phyloP scores from a whole-genome alignment of 2,329 filamentous ascomycete genomes.

The Cladophialophora psammophila region DNA sequence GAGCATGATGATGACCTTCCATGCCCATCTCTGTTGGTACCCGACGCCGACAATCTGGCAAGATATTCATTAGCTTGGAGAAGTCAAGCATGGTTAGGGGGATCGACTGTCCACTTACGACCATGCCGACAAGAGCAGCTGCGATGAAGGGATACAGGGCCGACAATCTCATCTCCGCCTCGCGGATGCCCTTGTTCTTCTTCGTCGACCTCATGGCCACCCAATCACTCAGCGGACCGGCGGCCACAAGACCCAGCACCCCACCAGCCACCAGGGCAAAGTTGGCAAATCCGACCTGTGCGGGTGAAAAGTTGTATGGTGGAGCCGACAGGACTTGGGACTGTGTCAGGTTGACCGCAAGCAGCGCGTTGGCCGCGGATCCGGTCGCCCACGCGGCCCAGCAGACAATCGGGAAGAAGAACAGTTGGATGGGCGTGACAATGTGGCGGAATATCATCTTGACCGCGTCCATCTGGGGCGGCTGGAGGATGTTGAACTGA shows the following conservation, averaged over 20 bases:
- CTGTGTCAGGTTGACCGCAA: constrained; percentile 61
- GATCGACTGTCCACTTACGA: no score
- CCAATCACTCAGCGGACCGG: constrained; percentile 63
- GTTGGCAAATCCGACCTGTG: constrained; percentile 59
- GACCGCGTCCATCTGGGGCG: no score
- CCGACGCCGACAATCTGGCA: constrained; percentile 58
- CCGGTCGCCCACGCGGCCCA: constrained; percentile 48
- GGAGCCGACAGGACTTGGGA: constrained; percentile 55
- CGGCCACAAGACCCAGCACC: constrained; percentile 55
- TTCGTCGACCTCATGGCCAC: constrained; percentile 59
- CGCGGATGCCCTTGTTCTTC: constrained; percentile 63
- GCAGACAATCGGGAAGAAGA: constrained; percentile 56
- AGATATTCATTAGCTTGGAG: no score
- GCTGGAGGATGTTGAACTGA: no score
- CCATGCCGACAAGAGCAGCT: constrained; percentile 57
- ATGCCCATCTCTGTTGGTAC: constrained; percentile 58
- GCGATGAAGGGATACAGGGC: constrained; percentile 61
- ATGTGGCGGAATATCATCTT: constrained; percentile 16
- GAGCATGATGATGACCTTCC: constrained; percentile 56
- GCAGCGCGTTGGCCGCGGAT: constrained; percentile 50
- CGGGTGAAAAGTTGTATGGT: constrained; percentile 55
- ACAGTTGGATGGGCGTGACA: constrained; percentile 50
- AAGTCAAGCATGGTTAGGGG: no score
- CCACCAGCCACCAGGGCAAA: constrained; percentile 55
- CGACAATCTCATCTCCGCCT: constrained; percentile 67